Base-by-base conservation (phyloP, 371 early-diverging fungal species). In the Actinomortierella wolfii region DNA sequence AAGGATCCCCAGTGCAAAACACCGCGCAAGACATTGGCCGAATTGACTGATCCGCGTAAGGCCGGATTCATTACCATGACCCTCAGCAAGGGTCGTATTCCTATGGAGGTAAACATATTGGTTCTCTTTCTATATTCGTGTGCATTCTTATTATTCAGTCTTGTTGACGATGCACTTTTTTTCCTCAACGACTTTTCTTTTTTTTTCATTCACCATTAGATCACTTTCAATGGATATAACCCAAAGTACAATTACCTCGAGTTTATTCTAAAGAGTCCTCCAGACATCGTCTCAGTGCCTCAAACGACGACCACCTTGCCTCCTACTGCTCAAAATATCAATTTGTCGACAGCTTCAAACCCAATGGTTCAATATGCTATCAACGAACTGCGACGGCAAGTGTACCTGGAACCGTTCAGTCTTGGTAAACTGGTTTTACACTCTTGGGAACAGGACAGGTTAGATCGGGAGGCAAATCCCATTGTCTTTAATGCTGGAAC, bases 161-260 rank as follows among this genome's bases (percentile, higher is more conserved):
- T 61, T 25, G 66, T 65, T 25, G 57, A 20, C 3, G 34, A 29
- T 14, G 65, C 71, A 13, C 65, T 65, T 45, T 70, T 61, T 41
- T 41, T 71, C 25, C 54, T 61, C 13, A 24, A 65, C 50, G 28
- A 56, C 1, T 54, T 60, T 47, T 20, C 45, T 7, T 56, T 56
- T 17, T 41, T 39, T 11, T 26, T 26, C 41, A 40, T 48, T 1
- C 62, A 62, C 40, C 42, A 65, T 52, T 61, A 54, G 6, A 62
- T 50, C 24, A 59, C 61, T 52, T 71, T 66, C 41, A 40, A 66
- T 17, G 49, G 58, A 1, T 71, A 66, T 46, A 45, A 56, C 55
- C 48, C 23, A 7, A 51, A 59, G 13, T 56, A 71, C 49, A 71
- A 71, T 47, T 71, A 61, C 40, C 66, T 71, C n/a, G 73, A 71